A percentile compares a stretch with the other conserved stretches of the same genome.
phyloP scores from a whole-genome alignment of 306 rosid genomes.

The Canavalia gladiata region DNA sequence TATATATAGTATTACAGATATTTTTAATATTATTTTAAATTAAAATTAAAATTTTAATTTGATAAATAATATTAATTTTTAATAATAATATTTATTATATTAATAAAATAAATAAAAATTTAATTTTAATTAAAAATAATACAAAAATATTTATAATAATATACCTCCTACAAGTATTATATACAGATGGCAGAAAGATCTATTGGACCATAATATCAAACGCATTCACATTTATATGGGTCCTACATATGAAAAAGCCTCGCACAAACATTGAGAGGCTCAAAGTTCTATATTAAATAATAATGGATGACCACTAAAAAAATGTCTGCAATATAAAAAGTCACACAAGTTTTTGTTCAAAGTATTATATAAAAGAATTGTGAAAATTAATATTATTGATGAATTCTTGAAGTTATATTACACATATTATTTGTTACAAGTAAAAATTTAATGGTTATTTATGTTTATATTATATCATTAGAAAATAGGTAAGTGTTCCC shows the following conservation, averaged over 20 bases:
- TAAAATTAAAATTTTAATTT: too few species aligned
- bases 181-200: neutral
- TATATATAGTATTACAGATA: too few species aligned
- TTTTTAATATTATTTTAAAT: too few species aligned
- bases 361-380: neutral
- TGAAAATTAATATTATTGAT: neutral
- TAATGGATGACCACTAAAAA: neutral
- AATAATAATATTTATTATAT: too few species aligned
- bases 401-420: neutral
- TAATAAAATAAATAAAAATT: too few species aligned
- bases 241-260: slow-evolving; percentile 22
- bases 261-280: neutral
- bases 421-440: neutral
- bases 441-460: neutral
- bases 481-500: neutral
- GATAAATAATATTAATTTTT: too few species aligned
- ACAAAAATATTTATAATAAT: too few species aligned
- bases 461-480: neutral
- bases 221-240: slow-evolving; percentile 22
- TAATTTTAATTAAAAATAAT: too few species aligned
- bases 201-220: slow-evolving; percentile 16
- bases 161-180: too few species aligned
- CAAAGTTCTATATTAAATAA: slow-evolving; percentile 2
- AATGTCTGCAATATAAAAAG: slow-evolving; percentile 14
- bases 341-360: neutral